Base-by-base conservation (phyloP, 345 rosid genomes). In the Eucalyptus cloeziana region DNA sequence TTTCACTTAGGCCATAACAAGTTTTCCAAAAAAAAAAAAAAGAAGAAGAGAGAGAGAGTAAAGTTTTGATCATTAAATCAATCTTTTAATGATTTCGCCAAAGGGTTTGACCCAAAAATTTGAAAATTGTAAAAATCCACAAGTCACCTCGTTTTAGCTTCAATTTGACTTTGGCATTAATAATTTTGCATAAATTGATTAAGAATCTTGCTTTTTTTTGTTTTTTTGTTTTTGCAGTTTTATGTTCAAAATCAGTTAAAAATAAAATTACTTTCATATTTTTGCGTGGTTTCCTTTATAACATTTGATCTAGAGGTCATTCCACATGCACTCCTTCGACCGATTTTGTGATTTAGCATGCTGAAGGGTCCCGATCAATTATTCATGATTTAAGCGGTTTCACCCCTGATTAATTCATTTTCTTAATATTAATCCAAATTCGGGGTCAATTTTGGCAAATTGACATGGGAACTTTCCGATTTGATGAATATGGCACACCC, bases 191-290 rank as follows among this genome's bases (percentile, higher is more conserved):
- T 24, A 25, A 58, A 58, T 25, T 25, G n/a, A 25, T 58, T 58
- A 24, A 22, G 1, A 54, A 1, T 7, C 10, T 7, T 6, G 0
- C 17, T 17, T 52, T 17, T 7, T 24, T 9, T n/a, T n/a, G n/a
- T n/a, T n/a, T n/a, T n/a, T n/a, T n/a, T n/a, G n/a, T n/a, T 10
- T 9, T 58, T 24, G 10, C 30, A 8, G 3, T 9, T 9, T 58
- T 4, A 24, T 5, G 64, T 24, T 58, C 30, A 24, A 25, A 58
- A 58, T 10, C 0, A 25, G 6, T 5, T 2, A 58, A 58, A 10
- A 24, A 58, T 24, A 25, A 58, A 58, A 58, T 58, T 58, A 25
- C 27, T 58, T 58, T 58, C 12, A 56, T 58, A 24, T 58, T 58
- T 56, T 25, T 24, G 64, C 1, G 1, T 25, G 27, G 1, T 10